phyloP scores from a whole-genome alignment of 2,329 filamentous ascomycete genomes.

The Fusarium sp. region DNA sequence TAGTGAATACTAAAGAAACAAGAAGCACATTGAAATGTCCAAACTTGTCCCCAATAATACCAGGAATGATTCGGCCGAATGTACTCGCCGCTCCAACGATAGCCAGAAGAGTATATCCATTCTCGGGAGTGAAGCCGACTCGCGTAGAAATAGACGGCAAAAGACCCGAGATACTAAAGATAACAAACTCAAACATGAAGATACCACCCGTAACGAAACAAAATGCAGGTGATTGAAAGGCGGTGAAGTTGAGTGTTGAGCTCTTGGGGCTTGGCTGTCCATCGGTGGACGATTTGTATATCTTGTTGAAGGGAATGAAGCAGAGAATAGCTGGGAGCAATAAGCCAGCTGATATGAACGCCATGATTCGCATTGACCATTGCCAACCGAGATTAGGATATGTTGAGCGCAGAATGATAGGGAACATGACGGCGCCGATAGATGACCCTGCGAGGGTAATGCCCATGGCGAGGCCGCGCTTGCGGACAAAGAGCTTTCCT shows the following conservation, averaged over 20 bases:
- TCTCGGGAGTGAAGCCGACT: conserved; percentile 49
- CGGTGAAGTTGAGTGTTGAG: conserved; percentile 51
- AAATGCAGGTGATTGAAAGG: conserved; percentile 55
- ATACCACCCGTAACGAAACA: conserved; percentile 55
- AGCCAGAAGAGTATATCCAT: conserved; percentile 57
- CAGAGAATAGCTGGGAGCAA: conserved; percentile 47
- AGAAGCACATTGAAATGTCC: conserved; percentile 56
- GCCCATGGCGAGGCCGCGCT: conserved; percentile 43
- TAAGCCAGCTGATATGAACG: conserved; percentile 43
- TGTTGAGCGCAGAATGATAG: conserved; percentile 48
- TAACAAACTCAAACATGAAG: conserved; percentile 60
- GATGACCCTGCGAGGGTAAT: conserved; percentile 42
- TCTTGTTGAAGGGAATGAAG: conserved; percentile 49
- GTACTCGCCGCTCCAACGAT: conserved; percentile 56
- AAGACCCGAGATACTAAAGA: conserved; percentile 60
- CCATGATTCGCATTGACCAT: conserved; percentile 50
- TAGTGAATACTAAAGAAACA: conserved; percentile 45
- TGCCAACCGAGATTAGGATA: conserved; percentile 47
- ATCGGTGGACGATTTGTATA: conserved; percentile 7
- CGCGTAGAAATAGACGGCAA: conserved; percentile 58
- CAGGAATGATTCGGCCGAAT: conserved; percentile 57
- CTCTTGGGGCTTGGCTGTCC: conserved; percentile 24
- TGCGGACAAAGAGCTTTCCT: conserved; percentile 45
- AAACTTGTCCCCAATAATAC: conserved; percentile 54
- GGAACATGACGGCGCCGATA: conserved; percentile 48